Base-by-base conservation (phyloP, 2,329 filamentous ascomycete genomes). In the Colletotrichum cuscutae region DNA sequence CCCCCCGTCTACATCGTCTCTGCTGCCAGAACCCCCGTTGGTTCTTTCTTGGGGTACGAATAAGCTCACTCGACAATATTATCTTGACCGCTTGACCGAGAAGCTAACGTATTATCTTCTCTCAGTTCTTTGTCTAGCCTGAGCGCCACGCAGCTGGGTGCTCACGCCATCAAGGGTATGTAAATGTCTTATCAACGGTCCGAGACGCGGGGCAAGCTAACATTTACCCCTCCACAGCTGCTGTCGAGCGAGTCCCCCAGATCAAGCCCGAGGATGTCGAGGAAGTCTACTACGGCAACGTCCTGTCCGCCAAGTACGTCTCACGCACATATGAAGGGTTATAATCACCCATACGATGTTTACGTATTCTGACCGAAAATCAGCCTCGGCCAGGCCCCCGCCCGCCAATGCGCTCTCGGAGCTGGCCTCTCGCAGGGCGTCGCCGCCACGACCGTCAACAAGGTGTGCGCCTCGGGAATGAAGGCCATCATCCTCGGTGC, bases 221-320 rank as follows among this genome's bases (percentile, higher is more conserved):
- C 68, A 64, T 30, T 73, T 72, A 63, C 30, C 61, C 61, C 59
- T 63, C 42, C 61, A 30, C 70, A 92, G 90, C 88, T 79, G 96
- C 96, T 74, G 90, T 99, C 77, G 93, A 95, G 85, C 93, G 95
- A 80, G 94, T 93, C 59, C 92, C 97, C 68, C 90, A 93, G 80
- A 91, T 99, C 86, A 95, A 97, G 86, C 89, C 95, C 68, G 91
- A 95, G 79, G 91, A 97, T 82, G 94, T 99, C 71, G 92, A 99
- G 82, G 97, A 99, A 84, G 95, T 99, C 81, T 97, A 97, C 88
- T 97, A 98, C 81, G 97, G 97, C 84, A 99, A 99, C 88, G 97
- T 99, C 77, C 90, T 99, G 79, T 97, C 95, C 73, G 97, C 96
- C 83, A 95, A 96, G 95, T 98, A 89, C 79, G 88, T 80, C 22